Evolutionary conservation across 176 grass and related monocot species (phyloP).

Genomic region (Aegilops tauschii): DNA sequence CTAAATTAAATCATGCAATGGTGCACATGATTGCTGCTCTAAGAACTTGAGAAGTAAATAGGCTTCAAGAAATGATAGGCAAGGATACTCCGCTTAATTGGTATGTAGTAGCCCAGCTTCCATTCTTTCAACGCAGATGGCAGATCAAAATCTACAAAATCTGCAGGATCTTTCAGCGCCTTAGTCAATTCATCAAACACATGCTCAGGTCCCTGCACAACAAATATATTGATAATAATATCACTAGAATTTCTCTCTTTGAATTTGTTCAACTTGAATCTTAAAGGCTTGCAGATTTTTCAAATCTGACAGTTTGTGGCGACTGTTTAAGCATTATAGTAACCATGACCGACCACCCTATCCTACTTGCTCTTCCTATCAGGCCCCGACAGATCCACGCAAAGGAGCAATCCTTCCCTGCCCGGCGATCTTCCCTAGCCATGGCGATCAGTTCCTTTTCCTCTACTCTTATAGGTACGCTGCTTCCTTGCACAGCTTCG

Average conservation of each 20-base stretch:
- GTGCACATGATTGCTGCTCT: background rate
- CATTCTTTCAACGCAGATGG: constrained; percentile 38
- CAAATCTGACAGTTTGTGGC: background rate
- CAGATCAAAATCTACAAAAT: constrained; percentile 54
- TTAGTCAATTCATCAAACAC: constrained; percentile 47
- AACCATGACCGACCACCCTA: too few relatives aligned
- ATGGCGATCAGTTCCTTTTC: background rate
- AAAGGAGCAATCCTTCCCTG: too few relatives aligned
- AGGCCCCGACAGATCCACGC: too few relatives aligned
- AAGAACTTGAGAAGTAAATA: background rate
- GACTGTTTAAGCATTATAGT: background rate
- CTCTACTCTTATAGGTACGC: background rate
- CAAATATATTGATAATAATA: constrained; percentile 9
- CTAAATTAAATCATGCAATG: background rate
- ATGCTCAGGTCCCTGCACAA: constrained; percentile 27
- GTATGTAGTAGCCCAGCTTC: constrained; percentile 39
- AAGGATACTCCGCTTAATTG: constrained; percentile 67
- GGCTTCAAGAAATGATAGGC: background rate
- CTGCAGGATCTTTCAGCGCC: constrained; percentile 21
- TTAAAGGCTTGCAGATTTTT: background rate
- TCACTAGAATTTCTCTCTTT: background rate
- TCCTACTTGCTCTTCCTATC: too few relatives aligned
- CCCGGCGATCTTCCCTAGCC: background rate
- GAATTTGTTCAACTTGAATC: background rate
- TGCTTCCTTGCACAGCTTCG: background rate